These are phyloP conservation scores for Ballota nigra DNA, from an alignment of 257 asterid species.

Conservation along the genomic window DNA sequence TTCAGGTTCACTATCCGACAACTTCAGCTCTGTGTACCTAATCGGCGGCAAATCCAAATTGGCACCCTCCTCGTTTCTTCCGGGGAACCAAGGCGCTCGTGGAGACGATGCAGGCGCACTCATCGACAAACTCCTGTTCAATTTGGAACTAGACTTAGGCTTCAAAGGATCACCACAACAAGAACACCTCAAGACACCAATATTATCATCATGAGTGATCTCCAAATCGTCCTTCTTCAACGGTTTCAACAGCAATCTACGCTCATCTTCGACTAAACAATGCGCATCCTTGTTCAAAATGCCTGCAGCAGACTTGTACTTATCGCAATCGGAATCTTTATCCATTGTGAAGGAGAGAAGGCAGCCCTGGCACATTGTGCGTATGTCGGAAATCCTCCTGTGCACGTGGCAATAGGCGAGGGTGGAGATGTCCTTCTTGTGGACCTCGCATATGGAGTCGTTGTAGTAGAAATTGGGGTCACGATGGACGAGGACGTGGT, in stretches of 20 bases:
- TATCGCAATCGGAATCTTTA: slow-evolving; percentile 44
- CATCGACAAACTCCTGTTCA: slow-evolving; percentile 38
- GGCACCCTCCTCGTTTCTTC: slow-evolving; percentile 38
- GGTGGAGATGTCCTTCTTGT: slow-evolving; percentile 72
- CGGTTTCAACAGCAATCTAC: slow-evolving; percentile 28
- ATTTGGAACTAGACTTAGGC: slow-evolving; percentile 32
- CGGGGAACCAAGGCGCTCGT: slow-evolving; percentile 38
- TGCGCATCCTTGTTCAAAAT: slow-evolving; percentile 56
- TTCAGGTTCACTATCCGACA: slow-evolving; percentile 41
- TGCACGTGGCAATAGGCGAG: slow-evolving; percentile 87
- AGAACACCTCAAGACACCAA: slow-evolving; percentile 39
- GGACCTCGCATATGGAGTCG: slow-evolving; percentile 78
- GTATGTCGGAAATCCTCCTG: slow-evolving; percentile 62
- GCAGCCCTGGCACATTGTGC: slow-evolving; percentile 72
- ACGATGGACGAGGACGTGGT: slow-evolving; percentile 52
- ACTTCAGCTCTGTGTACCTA: slow-evolving; percentile 56
- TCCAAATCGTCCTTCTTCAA: slow-evolving; percentile 33
- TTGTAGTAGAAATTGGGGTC: slow-evolving; percentile 58
- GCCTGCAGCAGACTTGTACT: slow-evolving; percentile 54
- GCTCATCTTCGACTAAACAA: slow-evolving; percentile 40
- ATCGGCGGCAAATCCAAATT: slow-evolving; percentile 40
- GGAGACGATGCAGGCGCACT: slow-evolving; percentile 65
- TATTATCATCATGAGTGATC: slow-evolving; percentile 21
- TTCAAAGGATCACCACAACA: slow-evolving; percentile 73
- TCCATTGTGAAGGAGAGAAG: slow-evolving; percentile 66